Base-by-base conservation (phyloP, 495 filamentous ascomycete species). In the Annulohypoxylon maeteangense region DNA sequence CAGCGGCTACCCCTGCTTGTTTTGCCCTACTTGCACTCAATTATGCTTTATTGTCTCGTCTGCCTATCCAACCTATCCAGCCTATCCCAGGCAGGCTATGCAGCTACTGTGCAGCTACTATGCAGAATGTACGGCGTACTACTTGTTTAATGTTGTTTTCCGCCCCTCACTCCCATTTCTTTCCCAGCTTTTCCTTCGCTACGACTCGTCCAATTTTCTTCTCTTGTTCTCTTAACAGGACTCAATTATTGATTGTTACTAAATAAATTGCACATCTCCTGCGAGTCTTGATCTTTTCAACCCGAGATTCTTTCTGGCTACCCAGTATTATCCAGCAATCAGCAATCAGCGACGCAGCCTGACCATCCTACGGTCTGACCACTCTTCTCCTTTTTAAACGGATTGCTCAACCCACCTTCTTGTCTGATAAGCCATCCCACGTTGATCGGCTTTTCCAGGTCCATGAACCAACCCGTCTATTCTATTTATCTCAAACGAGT, bases 391-490 rank as follows among this genome's bases (percentile, higher is more conserved):
- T 61, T 65, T 65, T 66, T 42, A 22, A 51, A 57, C 44, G 38
- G 36, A 7, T 47, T 68, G 55, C 60, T 68, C 61, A 62, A 59
- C 62, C 62, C 42, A 50, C 61, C 65, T 56, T 59, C 62, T 45
- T 14, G 60, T 27, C 70, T 69, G 70, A 73, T 73, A 73, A 73
- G 70, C 65, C 65, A 68, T 69, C 65, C 56, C 62, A 23, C 56
- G 65, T 36, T 44, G 70, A 73, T 73, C 70, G 31, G 38, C 61
- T 65, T 29, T 65, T 23, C 42, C 32, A 69, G 44, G 25, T 48
- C 65, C 70, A 66, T 73, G 61, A 40, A 62, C 51, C 60, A 50
- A 12, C 27, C 63, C 54, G 54, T 54, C 10, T 50, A 32, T 48
- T 20, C 42, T 36, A 62, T 73, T 57, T 68, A 73, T 68, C 44